Conservation (phyloP, 306 rosid species). For the Trifolium pratense region DNA sequence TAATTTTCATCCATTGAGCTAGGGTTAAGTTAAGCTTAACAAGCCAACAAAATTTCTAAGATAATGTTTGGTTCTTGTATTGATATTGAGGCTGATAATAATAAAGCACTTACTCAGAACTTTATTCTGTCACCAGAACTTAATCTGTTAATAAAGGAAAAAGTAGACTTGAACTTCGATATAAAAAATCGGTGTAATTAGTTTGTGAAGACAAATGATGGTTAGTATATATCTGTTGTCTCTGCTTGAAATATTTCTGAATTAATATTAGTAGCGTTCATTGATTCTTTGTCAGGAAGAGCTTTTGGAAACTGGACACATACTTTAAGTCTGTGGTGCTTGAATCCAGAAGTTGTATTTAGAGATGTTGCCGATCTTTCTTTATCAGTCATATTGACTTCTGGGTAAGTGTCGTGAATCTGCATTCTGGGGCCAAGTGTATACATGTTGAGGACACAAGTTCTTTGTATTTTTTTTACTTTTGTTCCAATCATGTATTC, state of each 20-base stretch:
- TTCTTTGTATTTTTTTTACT: conserved; percentile 7
- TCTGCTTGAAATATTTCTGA: conserved; percentile 32
- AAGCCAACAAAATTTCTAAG: not conserved
- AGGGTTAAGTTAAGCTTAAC: not conserved
- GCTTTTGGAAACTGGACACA: conserved; percentile 72
- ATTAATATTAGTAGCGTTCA: conserved; percentile 16
- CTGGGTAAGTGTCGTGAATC: conserved; percentile 63
- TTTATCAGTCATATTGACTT: conserved; percentile 85
- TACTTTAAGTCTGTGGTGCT: conserved; percentile 92
- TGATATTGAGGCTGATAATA: conserved; percentile 14
- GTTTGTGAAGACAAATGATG: conserved; percentile 14
- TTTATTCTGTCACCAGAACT: conserved; percentile 6
- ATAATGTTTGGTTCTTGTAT: conserved; percentile 14
- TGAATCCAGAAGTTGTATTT: conserved; percentile 95
- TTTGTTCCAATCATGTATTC: conserved; percentile 27
- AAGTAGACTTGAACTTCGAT: conserved; percentile 17
- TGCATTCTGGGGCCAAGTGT: conserved; percentile 25
- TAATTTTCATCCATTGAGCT: not conserved
- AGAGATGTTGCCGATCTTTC: conserved; percentile 87
- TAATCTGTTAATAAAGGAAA: conserved; percentile 2
- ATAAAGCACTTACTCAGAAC: conserved; percentile 1
- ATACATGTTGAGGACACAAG: conserved; percentile 9
- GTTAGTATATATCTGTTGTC: conserved; percentile 19
- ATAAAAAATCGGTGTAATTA: conserved; percentile 21
- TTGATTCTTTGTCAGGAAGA: conserved; percentile 64